A percentile compares a stretch with the other conserved stretches of the same genome.
Evolutionary conservation across 164 flowering plant genomes (phyloP).

Genomic region (Vitis rotundifolia): DNA sequence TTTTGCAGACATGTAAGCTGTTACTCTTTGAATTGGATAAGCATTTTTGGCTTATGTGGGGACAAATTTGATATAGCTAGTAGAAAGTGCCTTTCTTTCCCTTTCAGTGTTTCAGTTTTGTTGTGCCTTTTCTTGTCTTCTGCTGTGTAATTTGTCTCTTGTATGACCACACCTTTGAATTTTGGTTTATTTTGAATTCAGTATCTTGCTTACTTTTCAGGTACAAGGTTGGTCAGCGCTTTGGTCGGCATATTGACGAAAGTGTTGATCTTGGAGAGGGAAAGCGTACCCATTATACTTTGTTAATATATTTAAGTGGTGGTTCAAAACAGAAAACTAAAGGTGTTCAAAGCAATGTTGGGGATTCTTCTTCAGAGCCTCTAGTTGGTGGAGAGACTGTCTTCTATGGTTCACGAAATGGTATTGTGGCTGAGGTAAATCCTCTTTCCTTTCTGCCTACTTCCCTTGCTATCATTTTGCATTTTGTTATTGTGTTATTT

Average conservation of each 20-base stretch:
- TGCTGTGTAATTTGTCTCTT: too few relatives aligned
- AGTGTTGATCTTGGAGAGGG: conserved; percentile 82
- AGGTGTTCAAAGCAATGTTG: conserved; percentile 21
- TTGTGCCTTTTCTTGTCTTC: not conserved
- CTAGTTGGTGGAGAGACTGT: conserved; percentile 95
- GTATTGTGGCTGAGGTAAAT: conserved; percentile 85
- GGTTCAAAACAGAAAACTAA: conserved; percentile 38
- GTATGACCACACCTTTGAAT: not conserved
- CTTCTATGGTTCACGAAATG: conserved; percentile 75
- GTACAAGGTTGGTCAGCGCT: conserved; percentile 85
- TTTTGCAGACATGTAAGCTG: too few relatives aligned
- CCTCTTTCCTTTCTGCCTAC: not conserved
- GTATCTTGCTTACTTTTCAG: conserved; percentile 31
- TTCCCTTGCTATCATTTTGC: not conserved
- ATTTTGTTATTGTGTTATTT: not conserved
- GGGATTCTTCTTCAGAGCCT: conserved; percentile 42
- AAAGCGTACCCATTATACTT: conserved; percentile 68
- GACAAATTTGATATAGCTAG: not conserved
- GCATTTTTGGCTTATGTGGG: not conserved
- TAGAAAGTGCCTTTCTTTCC: too few relatives aligned
- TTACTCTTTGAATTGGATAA: not conserved
- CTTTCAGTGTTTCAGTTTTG: not conserved
- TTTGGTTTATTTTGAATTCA: not conserved
- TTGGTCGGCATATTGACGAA: conserved; percentile 96
- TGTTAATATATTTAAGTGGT: conserved; percentile 84